Percentiles rank a stretch among this genome's conserved stretches.
phyloP scores from a whole-genome alignment of 257 asterid genomes.

The Echium plantagineum region DNA sequence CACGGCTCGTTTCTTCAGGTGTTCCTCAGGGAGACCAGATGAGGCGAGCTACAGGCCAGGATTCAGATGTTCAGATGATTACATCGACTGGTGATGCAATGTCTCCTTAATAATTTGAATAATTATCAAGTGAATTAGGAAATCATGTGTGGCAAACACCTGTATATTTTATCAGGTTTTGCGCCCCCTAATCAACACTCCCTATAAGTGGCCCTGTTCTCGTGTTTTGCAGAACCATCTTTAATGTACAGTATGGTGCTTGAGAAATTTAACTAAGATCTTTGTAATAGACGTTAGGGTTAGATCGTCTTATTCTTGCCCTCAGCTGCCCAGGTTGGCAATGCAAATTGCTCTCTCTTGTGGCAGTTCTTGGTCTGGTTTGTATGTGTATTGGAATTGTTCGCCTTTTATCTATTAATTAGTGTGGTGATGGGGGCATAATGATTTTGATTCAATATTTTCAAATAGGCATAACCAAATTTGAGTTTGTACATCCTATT shows the following conservation, averaged over 20 bases:
- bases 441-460: neutral
- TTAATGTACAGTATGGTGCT: slow-evolving; percentile 42
- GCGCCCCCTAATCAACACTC: slow-evolving; percentile 30
- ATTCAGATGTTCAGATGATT: slow-evolving; percentile 43
- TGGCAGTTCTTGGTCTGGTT: slow-evolving; percentile 46
- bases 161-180: slow-evolving; percentile 63
- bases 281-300: slow-evolving; percentile 28
- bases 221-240: slow-evolving; percentile 23
- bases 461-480: neutral
- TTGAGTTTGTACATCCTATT: neutral
- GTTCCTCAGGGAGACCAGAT: slow-evolving; percentile 25
- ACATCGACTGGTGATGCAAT: slow-evolving; percentile 38
- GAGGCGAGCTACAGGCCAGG: slow-evolving; percentile 30
- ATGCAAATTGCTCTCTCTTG: slow-evolving; percentile 64
- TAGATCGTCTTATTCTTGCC: slow-evolving; percentile 22
- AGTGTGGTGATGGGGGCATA: neutral
- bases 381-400: slow-evolving; percentile 1
- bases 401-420: slow-evolving; percentile 2
- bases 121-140: slow-evolving; percentile 11
- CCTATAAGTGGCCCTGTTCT: slow-evolving; percentile 15
- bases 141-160: slow-evolving; percentile 35
- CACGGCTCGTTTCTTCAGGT: slow-evolving; percentile 20
- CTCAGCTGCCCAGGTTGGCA: slow-evolving; percentile 83
- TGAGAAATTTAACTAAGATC: slow-evolving; percentile 15
- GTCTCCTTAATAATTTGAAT: slow-evolving; percentile 34